Percentiles rank a stretch among this genome's conserved stretches.
These are phyloP conservation scores for Aspergillus olivimuriae DNA, from an alignment of 495 filamentous ascomycete species.

Conservation along the genomic window DNA sequence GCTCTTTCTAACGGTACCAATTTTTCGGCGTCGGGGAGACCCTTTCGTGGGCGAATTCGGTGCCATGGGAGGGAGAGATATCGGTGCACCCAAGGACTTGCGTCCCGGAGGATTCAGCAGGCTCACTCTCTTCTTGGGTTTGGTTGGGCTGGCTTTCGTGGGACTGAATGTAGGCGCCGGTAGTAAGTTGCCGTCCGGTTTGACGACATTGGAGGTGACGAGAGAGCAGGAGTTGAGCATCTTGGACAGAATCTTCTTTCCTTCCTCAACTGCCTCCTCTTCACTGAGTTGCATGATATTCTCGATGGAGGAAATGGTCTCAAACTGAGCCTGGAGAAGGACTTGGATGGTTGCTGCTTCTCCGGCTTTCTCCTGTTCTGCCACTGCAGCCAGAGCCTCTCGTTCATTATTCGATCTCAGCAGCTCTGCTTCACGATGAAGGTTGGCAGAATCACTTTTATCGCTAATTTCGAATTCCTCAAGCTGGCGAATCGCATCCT, in stretches of 20 bases:
- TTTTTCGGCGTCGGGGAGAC: constrained; percentile 76
- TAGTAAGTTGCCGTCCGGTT: constrained; percentile 73
- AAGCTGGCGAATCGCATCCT: constrained; percentile 75
- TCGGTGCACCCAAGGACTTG: constrained; percentile 21
- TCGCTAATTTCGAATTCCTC: constrained; percentile 67
- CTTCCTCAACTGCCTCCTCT: constrained; percentile 70
- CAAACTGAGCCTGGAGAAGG: constrained; percentile 83
- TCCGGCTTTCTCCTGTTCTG: constrained; percentile 77
- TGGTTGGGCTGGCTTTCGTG: constrained; percentile 62
- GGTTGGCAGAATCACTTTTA: constrained; percentile 59
- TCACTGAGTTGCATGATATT: constrained; percentile 76
- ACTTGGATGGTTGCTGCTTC: constrained; percentile 73
- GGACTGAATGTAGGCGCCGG: constrained; percentile 56
- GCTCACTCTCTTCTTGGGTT: constrained; percentile 62
- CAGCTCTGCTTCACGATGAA: constrained; percentile 77
- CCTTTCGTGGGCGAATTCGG: constrained; percentile 54
- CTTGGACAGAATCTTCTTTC: constrained; percentile 69
- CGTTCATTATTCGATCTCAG: constrained; percentile 77
- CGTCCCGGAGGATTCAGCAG: constrained; percentile 30
- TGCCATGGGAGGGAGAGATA: constrained; percentile 33
- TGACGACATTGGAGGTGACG: constrained; percentile 74
- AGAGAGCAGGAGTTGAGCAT: constrained; percentile 70
- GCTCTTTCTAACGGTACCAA: constrained; percentile 62
- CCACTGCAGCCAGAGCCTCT: constrained; percentile 68
- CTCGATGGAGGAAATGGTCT: constrained; percentile 74